phyloP scores from a whole-genome alignment of 2,329 filamentous ascomycete species.

The Trichoderma endophyticum region DNA sequence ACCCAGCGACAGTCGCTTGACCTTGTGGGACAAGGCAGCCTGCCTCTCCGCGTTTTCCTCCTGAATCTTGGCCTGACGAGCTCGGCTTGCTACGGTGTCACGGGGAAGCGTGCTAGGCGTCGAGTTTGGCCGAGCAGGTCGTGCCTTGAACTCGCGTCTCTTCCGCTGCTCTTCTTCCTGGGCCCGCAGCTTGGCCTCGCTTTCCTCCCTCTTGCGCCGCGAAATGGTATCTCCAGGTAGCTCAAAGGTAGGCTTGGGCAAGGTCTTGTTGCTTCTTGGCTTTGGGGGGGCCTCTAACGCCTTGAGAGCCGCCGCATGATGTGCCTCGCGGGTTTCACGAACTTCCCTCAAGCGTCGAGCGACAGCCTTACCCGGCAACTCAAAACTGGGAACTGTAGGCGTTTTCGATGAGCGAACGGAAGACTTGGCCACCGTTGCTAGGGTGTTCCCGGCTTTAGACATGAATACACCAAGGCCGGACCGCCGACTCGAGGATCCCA shows the following conservation, averaged over 20 bases:
- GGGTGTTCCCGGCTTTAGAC: slow-evolving; percentile 4
- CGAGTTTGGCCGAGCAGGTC: slow-evolving; percentile 49
- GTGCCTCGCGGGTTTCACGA: slow-evolving; percentile 51
- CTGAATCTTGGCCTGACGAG: slow-evolving; percentile 46
- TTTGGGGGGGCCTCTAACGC: slow-evolving; percentile 40
- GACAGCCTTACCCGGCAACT: slow-evolving; percentile 61
- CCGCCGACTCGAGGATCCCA: background rate
- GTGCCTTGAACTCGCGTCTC: slow-evolving; percentile 62
- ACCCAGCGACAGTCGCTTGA: slow-evolving; percentile 28
- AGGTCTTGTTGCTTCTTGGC: slow-evolving; percentile 49
- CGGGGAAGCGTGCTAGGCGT: slow-evolving; percentile 46
- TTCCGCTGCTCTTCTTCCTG: slow-evolving; percentile 60
- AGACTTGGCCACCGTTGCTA: slow-evolving; percentile 5
- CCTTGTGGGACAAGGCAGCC: slow-evolving; percentile 18
- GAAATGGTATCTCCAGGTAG: slow-evolving; percentile 62
- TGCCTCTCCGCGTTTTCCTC: slow-evolving; percentile 27
- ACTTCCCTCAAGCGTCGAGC: slow-evolving; percentile 56
- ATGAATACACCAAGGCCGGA: background rate
- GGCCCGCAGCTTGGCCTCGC: slow-evolving; percentile 51
- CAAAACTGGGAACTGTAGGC: slow-evolving; percentile 54
- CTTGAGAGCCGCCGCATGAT: slow-evolving; percentile 35
- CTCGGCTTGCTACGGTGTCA: slow-evolving; percentile 57
- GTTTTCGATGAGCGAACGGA: slow-evolving; percentile 38
- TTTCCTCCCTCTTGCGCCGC: slow-evolving; percentile 52
- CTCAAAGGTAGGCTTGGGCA: slow-evolving; percentile 57